phyloP scores from a whole-genome alignment of 2,329 filamentous ascomycete genomes.

The Arthroderma uncinatum region DNA sequence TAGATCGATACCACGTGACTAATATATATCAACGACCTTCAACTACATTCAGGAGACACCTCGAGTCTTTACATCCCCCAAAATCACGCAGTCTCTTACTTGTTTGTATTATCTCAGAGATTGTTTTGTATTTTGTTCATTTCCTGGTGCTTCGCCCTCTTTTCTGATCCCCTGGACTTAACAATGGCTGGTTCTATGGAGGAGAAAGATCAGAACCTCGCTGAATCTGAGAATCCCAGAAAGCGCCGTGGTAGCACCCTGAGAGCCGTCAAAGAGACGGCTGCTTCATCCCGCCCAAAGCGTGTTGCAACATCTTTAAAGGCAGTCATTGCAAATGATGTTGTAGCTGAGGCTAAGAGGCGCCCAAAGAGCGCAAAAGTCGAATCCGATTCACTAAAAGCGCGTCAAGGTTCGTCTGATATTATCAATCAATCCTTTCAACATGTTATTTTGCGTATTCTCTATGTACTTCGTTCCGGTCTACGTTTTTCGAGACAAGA shows the following conservation, averaged over 20 bases:
- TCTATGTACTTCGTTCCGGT: neutral
- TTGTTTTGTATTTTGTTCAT: neutral
- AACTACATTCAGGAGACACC: neutral
- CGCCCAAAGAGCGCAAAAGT: neutral
- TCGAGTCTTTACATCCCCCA: neutral
- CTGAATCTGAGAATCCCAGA: neutral
- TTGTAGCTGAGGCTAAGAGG: neutral
- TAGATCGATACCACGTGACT: neutral
- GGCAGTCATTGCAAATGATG: neutral
- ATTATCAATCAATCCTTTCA: neutral
- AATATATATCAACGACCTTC: neutral
- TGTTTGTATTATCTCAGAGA: neutral
- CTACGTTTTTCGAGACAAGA: neutral
- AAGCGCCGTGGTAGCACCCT: neutral
- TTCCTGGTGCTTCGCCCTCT: neutral
- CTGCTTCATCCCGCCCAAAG: conserved; percentile 11
- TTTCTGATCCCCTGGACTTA: neutral
- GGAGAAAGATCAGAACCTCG: neutral
- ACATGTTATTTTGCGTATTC: neutral
- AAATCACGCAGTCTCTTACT: neutral
- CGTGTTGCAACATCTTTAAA: conserved; percentile 1
- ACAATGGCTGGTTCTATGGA: neutral
- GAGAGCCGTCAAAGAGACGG: conserved; percentile 9
- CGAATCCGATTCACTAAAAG: neutral
- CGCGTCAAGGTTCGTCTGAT: conserved; percentile 1